These are phyloP conservation scores for Penicillium sp. DNA, from an alignment of 2,329 filamentous ascomycete genomes.

Conservation along the genomic window DNA sequence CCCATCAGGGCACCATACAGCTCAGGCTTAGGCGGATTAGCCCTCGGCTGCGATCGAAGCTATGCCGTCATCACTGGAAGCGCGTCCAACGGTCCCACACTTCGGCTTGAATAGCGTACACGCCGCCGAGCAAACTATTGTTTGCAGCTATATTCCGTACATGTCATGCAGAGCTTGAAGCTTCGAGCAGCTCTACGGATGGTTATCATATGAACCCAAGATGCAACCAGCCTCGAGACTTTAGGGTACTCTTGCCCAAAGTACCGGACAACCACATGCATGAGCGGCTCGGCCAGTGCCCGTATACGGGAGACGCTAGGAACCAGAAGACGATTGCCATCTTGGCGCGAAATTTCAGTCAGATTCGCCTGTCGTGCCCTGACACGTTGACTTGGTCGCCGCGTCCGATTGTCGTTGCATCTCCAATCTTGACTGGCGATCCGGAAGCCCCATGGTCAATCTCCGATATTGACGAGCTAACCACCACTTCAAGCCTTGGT, in stretches of 20 bases:
- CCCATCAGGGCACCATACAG: slow-evolving; percentile 6
- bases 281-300: slow-evolving; percentile 21
- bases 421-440: slow-evolving; percentile 29
- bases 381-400: slow-evolving; percentile 33
- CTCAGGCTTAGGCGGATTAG: slow-evolving; percentile 16
- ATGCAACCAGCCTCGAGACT: not conserved
- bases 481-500: not conserved
- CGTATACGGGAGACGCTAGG: not conserved
- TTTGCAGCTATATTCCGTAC: not conserved
- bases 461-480: slow-evolving; percentile 4
- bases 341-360: slow-evolving; percentile 28
- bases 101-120: slow-evolving; percentile 27
- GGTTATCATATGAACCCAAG: not conserved
- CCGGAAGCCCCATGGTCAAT: slow-evolving; percentile 18
- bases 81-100: slow-evolving; percentile 40
- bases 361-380: slow-evolving; percentile 20
- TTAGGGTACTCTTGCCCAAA: not conserved
- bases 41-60: slow-evolving; percentile 18
- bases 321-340: slow-evolving; percentile 10
- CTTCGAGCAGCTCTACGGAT: not conserved
- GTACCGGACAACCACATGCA: slow-evolving; percentile 16
- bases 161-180: not conserved
- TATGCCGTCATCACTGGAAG: slow-evolving; percentile 35
- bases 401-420: slow-evolving; percentile 25
- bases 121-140: slow-evolving; percentile 7